Evolutionary conservation across 495 filamentous ascomycete genomes (phyloP), one percentile per base, ranked within the genome.

Genomic region (Hypoxylon cercidicola): DNA sequence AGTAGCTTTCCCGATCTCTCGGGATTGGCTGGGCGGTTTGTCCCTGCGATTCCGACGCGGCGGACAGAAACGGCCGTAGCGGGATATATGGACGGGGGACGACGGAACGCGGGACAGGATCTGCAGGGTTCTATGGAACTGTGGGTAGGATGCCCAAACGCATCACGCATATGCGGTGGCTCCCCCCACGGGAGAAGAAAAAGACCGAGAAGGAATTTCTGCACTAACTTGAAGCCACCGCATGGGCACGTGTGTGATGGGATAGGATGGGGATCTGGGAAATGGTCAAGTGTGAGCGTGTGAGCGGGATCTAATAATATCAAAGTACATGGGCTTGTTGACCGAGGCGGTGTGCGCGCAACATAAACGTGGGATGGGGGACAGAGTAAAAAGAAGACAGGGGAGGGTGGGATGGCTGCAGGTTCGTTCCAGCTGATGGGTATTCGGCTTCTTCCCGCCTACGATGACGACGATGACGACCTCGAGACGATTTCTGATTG

Each of bases 391-490:
- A n/a, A 41, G 39, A 13, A 13, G 39, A 41, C 15, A 7, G 39
- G 43, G 54, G 32, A 40, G 47, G 10, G 30, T 19, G 25, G 30
- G 30, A 3, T 19, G n/a, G 28, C 46, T 49, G 35, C 35, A 39
- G 35, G 35, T 39, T 39, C 35, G 12, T 39, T 39, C 35, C 3
- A 39, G 35, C 35, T 39, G 10, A 12, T 39, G 35, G 35, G 35
- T 49, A 23, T 47, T 11, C 44, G 19, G 18, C 44, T 48, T 30
- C 7, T 51, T 15, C 28, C 21, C 11, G 9, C 25, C 30, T 51
- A 53, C 23, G 53, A 62, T 50, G 53, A 67, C 40, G 64, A 67
- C 57, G 64, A 67, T 54, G 48, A 67, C 40, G 57, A 66, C 30
- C 39, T 48, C 45, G 40, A 50, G 53, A 57, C 32, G 51, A 54